Evolutionary conservation across 306 rosid species (phyloP), one percentile per base, ranked within the genome.

Genomic region (Crotalaria pallida): DNA sequence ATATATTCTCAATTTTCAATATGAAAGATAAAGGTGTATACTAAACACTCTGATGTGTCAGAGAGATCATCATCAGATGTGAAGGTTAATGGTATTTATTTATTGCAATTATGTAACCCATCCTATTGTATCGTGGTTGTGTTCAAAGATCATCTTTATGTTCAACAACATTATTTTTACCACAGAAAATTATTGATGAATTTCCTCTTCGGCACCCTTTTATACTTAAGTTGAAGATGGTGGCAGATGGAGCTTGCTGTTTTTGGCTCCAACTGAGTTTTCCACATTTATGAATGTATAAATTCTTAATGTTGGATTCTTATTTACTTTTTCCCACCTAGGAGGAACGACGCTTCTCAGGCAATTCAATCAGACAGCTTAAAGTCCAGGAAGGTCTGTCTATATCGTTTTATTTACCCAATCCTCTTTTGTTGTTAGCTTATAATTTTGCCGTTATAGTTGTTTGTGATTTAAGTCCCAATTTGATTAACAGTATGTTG

Each of bases 351-450:
- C 67, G 72, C 65, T 62, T 72, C 53, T 71, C 77, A 66, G 57
- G 79, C 66, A 69, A 64, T 23, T 59, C 77, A 65, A 52, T 70
- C 84, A 23, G 67, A 75, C 50, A 77, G 49, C 67, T 53, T 72
- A 27, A 88, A 82, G 82, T 81, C 78, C 33, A 78, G 70, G 79
- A 87, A 84, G 88, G 97, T 94, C 65, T 45, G 63, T 48, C 61
- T 66, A 43, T 67, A 55, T 19, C 26, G 49, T 65, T 38, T 52
- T 53, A 33, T 62, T 29, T 41, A 52, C 16, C 66, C 38, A 60
- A 70, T 67, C 63, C 13, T 68, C 50, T 21, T 62, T 45, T 23
- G 27, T 21, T 53, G 38, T 13, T 63, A 27, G 34, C 45, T 61
- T 43, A 47, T 64, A 19, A 55, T 67, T 7, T 71, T 74, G 53